These are phyloP conservation scores for Mycosphaerella arachidis DNA, from an alignment of 2,329 filamentous ascomycete genomes.

Conservation along the genomic window DNA sequence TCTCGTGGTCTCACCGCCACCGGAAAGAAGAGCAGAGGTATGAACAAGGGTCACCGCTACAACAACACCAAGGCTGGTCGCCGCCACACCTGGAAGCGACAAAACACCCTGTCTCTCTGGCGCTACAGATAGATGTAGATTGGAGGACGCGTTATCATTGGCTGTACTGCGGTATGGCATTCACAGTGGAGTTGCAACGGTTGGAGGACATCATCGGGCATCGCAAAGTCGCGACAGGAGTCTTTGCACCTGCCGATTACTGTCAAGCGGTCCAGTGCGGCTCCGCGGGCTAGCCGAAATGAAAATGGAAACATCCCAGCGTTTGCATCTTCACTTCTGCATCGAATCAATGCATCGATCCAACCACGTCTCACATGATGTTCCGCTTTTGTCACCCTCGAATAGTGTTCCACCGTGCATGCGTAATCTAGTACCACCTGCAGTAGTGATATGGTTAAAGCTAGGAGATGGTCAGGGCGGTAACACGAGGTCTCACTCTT, in stretches of 20 bases:
- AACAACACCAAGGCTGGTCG: constrained; percentile 96
- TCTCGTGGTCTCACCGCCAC: constrained; percentile 93
- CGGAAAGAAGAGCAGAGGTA: constrained; percentile 98
- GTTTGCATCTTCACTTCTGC: neutral
- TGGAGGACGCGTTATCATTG: constrained; percentile 10
- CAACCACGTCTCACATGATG: constrained; percentile 1
- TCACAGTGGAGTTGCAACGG: constrained; percentile 18
- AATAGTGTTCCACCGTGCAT: neutral
- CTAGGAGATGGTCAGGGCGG: neutral
- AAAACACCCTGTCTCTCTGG: constrained; percentile 99
- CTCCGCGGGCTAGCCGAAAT: constrained; percentile 1
- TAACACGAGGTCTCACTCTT: neutral
- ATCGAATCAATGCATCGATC: neutral
- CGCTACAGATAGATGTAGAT: constrained; percentile 72
- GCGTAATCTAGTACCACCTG: neutral
- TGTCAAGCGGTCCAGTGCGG: neutral
- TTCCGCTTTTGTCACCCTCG: neutral
- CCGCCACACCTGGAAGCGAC: constrained; percentile 99
- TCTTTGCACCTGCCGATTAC: constrained; percentile 1
- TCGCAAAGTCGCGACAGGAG: neutral
- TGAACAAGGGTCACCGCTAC: constrained; percentile 99
- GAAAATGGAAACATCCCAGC: constrained; percentile 4
- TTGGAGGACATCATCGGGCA: constrained; percentile 13
- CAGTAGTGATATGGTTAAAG: neutral
- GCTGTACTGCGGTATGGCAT: constrained; percentile 14